These are phyloP conservation scores for Zizania latifolia DNA, from an alignment of 176 grass and related monocot genomes.

Conservation along the genomic window DNA sequence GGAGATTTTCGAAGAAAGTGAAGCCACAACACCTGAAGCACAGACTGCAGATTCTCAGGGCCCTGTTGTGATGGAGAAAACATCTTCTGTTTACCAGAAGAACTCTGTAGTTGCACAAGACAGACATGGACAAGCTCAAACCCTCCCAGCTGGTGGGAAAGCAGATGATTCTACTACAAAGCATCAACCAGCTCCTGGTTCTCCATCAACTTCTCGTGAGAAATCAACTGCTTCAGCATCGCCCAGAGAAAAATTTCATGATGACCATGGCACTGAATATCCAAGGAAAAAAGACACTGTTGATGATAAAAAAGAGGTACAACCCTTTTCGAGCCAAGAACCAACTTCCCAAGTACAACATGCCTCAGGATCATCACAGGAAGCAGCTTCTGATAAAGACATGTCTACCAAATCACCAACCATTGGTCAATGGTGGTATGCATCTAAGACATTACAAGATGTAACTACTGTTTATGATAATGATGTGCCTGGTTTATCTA, in stretches of 20 bases:
- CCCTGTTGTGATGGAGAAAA: conserved; percentile 18
- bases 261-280: conserved; percentile 3
- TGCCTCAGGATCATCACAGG: neutral
- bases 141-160: conserved; percentile 16
- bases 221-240: conserved; percentile 11
- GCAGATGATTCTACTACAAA: conserved; percentile 20
- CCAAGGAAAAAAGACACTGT: conserved; percentile 19
- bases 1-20: conserved; percentile 11
- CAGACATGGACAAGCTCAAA: conserved; percentile 1
- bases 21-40: neutral
- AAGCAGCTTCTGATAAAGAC: conserved; percentile 15
- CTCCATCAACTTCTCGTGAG: conserved; percentile 6
- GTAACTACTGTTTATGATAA: neutral
- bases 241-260: neutral
- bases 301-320: conserved; percentile 24
- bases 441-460: neutral
- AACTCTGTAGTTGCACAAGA: conserved; percentile 1
- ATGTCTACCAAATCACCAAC: conserved; percentile 5
- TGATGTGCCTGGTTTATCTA: conserved; percentile 5
- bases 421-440: conserved; percentile 26
- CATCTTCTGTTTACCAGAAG: conserved; percentile 24
- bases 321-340: conserved; percentile 1
- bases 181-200: conserved; percentile 15
- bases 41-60: conserved; percentile 15
- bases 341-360: conserved; percentile 21